phyloP scores from a whole-genome alignment of 805 yeast genomes.

The Kluyveromyces nonfermentans region DNA sequence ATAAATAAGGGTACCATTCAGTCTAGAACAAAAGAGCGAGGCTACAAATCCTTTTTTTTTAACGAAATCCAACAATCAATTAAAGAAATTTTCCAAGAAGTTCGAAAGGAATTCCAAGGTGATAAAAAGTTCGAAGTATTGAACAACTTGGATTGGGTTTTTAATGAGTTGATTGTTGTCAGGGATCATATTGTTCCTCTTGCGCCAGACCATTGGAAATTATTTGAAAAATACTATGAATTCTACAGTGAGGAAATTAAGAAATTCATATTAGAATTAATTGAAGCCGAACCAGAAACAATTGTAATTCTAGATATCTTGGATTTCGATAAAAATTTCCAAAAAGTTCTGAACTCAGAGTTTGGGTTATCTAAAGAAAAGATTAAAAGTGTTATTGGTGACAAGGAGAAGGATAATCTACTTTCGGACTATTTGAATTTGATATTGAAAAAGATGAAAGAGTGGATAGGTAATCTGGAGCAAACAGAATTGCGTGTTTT shows the following conservation, averaged over 20 bases:
- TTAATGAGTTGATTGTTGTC: constrained; percentile 65
- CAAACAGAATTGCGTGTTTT: constrained; percentile 61
- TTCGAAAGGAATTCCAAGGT: constrained; percentile 42
- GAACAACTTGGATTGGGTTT: constrained; percentile 73
- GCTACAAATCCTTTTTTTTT: constrained; percentile 54
- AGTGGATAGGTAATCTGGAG: constrained; percentile 71
- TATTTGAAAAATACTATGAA: constrained; percentile 50
- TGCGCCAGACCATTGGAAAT: constrained; percentile 69
- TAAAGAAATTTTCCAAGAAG: constrained; percentile 53
- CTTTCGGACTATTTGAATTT: constrained; percentile 71
- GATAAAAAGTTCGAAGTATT: constrained; percentile 46
- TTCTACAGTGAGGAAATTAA: constrained; percentile 63
- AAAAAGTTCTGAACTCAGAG: constrained; percentile 39
- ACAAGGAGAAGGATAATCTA: constrained; percentile 59
- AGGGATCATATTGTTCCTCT: constrained; percentile 46
- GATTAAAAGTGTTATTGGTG: constrained; percentile 52
- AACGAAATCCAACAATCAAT: constrained; percentile 51
- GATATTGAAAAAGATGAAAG: constrained; percentile 63
- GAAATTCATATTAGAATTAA: constrained; percentile 49
- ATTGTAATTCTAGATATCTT: constrained; percentile 61
- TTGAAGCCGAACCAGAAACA: constrained; percentile 73
- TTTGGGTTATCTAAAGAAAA: constrained; percentile 41
- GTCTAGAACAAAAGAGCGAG: constrained; percentile 41
- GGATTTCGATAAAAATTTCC: constrained; percentile 66
- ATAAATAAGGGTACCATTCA: constrained; percentile 34